These are phyloP conservation scores for Rhizopogon vesiculosus DNA, from an alignment of 768 basidiomycete species.

Conservation along the genomic window DNA sequence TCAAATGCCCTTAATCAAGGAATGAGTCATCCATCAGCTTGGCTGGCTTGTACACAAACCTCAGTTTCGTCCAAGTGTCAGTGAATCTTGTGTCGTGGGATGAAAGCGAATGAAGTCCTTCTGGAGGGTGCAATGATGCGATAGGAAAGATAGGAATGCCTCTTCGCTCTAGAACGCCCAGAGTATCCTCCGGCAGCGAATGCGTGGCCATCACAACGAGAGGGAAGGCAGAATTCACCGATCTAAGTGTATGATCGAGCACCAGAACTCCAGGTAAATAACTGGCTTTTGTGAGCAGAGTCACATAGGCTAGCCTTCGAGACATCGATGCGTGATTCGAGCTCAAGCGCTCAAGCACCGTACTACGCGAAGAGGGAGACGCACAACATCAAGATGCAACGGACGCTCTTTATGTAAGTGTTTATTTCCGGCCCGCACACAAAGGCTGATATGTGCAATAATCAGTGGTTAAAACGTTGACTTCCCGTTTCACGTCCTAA, in stretches of 20 bases:
- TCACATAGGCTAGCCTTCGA: slow-evolving; percentile 59
- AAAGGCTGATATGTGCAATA: too few relatives aligned
- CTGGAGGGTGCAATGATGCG: slow-evolving; percentile 48
- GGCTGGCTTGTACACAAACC: slow-evolving; percentile 22
- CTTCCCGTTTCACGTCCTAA: too few relatives aligned
- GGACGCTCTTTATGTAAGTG: too few relatives aligned
- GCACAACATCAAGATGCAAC: background rate
- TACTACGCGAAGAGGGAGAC: background rate
- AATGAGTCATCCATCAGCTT: slow-evolving; percentile 15
- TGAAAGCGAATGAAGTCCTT: slow-evolving; percentile 31
- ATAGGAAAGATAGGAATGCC: slow-evolving; percentile 59
- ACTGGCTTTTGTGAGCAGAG: slow-evolving; percentile 64
- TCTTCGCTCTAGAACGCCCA: slow-evolving; percentile 43
- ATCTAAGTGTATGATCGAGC: slow-evolving; percentile 45
- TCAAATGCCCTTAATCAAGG: slow-evolving; percentile 46
- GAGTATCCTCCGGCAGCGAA: slow-evolving; percentile 44
- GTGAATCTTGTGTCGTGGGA: slow-evolving; percentile 43
- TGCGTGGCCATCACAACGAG: slow-evolving; percentile 75
- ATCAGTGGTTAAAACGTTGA: too few relatives aligned
- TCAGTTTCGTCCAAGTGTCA: slow-evolving; percentile 65
- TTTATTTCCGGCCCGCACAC: too few relatives aligned
- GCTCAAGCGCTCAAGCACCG: background rate
- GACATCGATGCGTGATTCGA: slow-evolving; percentile 23
- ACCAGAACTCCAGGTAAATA: slow-evolving; percentile 59
- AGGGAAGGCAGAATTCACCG: slow-evolving; percentile 62